These are phyloP conservation scores for Aspergillus diversus DNA, from an alignment of 495 filamentous ascomycete species.

Conservation along the genomic window DNA sequence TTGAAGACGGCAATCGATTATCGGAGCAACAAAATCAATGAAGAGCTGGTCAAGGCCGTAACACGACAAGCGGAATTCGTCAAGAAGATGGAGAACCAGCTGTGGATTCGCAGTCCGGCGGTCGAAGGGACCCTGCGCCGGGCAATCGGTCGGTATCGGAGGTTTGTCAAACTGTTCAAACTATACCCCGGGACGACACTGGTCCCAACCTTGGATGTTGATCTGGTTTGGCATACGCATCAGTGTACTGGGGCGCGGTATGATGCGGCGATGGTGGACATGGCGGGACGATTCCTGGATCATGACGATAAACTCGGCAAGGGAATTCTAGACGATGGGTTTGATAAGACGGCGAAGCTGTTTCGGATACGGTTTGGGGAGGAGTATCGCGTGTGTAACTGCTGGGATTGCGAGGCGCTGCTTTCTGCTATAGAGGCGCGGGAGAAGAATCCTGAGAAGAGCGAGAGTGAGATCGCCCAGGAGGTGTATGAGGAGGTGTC, in stretches of 20 bases:
- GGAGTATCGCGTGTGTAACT: constrained; percentile 15
- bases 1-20: not conserved
- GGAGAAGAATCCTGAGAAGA: not conserved
- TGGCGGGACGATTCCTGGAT: constrained; percentile 23
- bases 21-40: not conserved
- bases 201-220: constrained; percentile 34
- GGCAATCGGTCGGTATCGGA: constrained; percentile 29
- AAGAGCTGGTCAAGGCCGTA: constrained; percentile 14
- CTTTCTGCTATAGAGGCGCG: not conserved
- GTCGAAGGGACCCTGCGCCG: constrained; percentile 30
- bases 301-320: constrained; percentile 20
- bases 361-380: constrained; percentile 23
- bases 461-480: not conserved
- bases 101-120: constrained; percentile 38
- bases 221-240: constrained; percentile 50
- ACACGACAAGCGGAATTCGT: constrained; percentile 29
- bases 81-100: constrained; percentile 30
- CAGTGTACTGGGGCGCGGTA: constrained; percentile 37
- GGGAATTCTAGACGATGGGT: constrained; percentile 13
- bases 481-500: not conserved
- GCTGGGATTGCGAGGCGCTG: constrained; percentile 21
- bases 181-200: constrained; percentile 21
- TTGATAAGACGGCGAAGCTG: constrained; percentile 20
- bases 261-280: constrained; percentile 11
- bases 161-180: constrained; percentile 35